Percentiles rank a stretch among this genome's conserved stretches.
phyloP scores from a whole-genome alignment of 2,329 filamentous ascomycete genomes.

The Fonsecaea nubica region DNA sequence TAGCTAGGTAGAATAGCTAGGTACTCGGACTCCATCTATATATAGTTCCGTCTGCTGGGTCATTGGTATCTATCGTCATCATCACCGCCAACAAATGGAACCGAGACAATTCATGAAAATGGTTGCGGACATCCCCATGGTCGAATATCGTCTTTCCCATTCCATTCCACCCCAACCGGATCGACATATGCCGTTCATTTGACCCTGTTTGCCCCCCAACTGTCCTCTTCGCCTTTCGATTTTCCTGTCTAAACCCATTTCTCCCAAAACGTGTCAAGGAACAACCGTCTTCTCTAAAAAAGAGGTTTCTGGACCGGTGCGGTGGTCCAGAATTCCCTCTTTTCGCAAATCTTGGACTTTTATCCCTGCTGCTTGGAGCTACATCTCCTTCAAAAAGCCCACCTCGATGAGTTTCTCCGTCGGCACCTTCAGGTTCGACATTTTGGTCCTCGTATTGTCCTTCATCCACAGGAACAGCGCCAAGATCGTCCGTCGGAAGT shows the following conservation, averaged over 20 bases:
- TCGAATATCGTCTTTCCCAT: too few relatives aligned
- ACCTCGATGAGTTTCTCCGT: constrained; percentile 50
- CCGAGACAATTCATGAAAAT: too few relatives aligned
- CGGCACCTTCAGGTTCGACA: constrained; percentile 48
- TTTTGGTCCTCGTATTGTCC: constrained; percentile 49
- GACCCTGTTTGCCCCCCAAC: neutral
- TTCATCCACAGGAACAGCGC: constrained; percentile 48
- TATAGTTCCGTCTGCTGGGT: too few relatives aligned
- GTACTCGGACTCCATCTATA: too few relatives aligned
- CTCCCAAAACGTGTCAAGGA: too few relatives aligned
- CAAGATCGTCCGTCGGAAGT: constrained; percentile 42
- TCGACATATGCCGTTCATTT: neutral
- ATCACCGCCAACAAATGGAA: too few relatives aligned
- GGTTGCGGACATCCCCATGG: too few relatives aligned
- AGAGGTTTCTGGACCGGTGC: neutral
- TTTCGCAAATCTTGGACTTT: neutral
- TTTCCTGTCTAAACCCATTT: neutral
- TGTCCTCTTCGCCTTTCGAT: neutral
- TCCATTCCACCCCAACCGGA: neutral
- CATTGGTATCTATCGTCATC: too few relatives aligned
- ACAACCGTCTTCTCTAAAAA: too few relatives aligned
- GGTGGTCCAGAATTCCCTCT: neutral
- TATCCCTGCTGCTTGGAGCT: neutral
- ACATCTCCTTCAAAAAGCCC: constrained; percentile 51
- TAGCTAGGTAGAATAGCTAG: too few relatives aligned